phyloP scores from a whole-genome alignment of 306 rosid genomes.

The Medicago lupulina region DNA sequence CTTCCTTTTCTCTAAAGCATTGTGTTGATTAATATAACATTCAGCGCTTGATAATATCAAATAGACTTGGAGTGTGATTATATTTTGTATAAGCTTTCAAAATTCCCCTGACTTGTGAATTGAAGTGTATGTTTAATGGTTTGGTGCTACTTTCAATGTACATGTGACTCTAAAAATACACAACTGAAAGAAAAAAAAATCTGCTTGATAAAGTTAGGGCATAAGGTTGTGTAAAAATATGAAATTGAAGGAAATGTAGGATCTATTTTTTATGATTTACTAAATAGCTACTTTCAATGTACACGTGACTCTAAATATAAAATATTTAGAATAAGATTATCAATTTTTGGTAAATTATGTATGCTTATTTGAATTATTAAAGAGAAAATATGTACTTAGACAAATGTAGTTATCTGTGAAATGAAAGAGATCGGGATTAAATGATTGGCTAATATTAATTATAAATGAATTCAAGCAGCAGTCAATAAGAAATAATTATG shows the following conservation, averaged over 20 bases:
- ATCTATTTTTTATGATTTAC: constrained; percentile 16
- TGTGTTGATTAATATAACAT: constrained; percentile 33
- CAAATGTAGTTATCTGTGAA: not conserved
- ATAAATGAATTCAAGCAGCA: constrained; percentile 1
- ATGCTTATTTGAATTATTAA: not conserved
- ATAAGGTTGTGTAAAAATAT: constrained; percentile 1
- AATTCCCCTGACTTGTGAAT: constrained; percentile 31
- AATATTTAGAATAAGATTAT: not conserved
- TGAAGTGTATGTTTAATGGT: constrained; percentile 23
- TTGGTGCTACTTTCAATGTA: constrained; percentile 19
- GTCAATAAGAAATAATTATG: constrained; percentile 1
- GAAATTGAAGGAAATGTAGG: not conserved
- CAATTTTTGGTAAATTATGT: not conserved
- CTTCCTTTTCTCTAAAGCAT: constrained; percentile 28
- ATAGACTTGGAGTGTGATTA: constrained; percentile 14
- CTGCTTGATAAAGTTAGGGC: not conserved
- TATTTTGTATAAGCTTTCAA: constrained; percentile 24
- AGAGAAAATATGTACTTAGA: not conserved
- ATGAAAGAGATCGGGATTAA: constrained; percentile 6
- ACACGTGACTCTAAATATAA: not conserved
- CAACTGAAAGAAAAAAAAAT: not conserved
- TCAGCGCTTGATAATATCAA: constrained; percentile 27
- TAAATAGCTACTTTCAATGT: not conserved
- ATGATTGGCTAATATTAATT: not conserved
- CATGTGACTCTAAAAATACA: not conserved